Evolutionary conservation across 1,284 basidiomycete genomes (phyloP).

Genomic region (Megacollybia platyphylla): DNA sequence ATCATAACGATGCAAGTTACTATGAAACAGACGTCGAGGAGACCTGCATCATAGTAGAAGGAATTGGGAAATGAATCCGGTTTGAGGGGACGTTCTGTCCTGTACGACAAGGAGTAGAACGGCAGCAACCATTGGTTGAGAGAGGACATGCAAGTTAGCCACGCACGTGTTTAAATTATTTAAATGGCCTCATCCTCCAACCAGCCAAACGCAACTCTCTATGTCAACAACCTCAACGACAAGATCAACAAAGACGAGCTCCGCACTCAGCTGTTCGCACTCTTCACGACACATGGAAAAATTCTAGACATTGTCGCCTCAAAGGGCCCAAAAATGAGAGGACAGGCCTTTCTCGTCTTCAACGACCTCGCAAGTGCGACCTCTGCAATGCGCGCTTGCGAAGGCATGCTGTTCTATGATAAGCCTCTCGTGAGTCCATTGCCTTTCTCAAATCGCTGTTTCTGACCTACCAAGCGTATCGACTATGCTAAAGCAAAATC

Average conservation of each 20-base stretch:
- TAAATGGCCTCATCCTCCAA: conserved; percentile 17
- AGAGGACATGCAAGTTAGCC: neutral
- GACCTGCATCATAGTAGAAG: conserved; percentile 57
- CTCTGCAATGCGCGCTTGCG: conserved; percentile 80
- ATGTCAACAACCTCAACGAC: conserved; percentile 90
- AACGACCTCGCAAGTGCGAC: conserved; percentile 81
- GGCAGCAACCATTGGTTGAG: conserved; percentile 26
- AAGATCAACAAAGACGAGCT: conserved; percentile 93
- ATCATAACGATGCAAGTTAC: conserved; percentile 66
- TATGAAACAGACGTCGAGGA: conserved; percentile 60
- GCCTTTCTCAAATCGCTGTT: conserved; percentile 4
- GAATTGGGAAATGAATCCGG: conserved; percentile 62
- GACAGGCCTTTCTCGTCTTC: conserved; percentile 96
- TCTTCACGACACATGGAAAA: conserved; percentile 90
- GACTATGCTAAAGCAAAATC: conserved; percentile 81
- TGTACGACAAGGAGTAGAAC: conserved; percentile 70
- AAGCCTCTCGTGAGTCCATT: conserved; percentile 67
- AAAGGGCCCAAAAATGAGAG: conserved; percentile 78
- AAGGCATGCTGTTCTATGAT: conserved; percentile 90
- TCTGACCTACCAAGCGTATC: conserved; percentile 47
- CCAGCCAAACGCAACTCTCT: conserved; percentile 82
- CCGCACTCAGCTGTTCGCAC: conserved; percentile 69
- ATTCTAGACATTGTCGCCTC: conserved; percentile 93
- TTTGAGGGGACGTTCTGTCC: conserved; percentile 32
- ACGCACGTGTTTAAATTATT: neutral